Evolutionary conservation across 495 filamentous ascomycete species (phyloP).

Genomic region (Penicillium ucsense): DNA sequence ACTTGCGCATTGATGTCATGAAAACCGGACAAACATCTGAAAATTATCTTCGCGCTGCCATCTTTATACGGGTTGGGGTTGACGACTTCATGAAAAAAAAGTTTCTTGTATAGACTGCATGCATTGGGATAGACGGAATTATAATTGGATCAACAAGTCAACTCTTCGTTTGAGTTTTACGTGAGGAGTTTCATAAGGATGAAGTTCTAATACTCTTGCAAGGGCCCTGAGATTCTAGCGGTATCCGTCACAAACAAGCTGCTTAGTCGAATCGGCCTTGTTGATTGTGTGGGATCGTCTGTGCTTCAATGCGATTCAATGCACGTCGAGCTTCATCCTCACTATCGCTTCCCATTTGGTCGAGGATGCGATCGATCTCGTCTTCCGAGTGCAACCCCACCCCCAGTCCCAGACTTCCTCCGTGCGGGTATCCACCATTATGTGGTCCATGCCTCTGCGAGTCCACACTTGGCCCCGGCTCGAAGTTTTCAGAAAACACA

Average conservation of each 20-base stretch:
- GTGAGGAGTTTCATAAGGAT: too few species aligned
- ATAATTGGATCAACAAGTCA: too few species aligned
- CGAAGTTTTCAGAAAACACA: conserved; percentile 9
- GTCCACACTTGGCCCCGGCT: conserved; percentile 6
- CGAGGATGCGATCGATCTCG: conserved; percentile 43
- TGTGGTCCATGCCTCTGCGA: conserved; percentile 14
- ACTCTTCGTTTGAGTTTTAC: too few species aligned
- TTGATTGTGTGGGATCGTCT: background rate
- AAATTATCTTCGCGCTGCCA: too few species aligned
- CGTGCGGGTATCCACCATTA: conserved; percentile 1
- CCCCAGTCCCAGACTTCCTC: conserved; percentile 16
- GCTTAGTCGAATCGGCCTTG: too few species aligned
- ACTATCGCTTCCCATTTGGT: conserved; percentile 42
- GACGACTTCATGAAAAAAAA: background rate
- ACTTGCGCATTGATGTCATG: conserved; percentile 17
- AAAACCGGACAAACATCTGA: background rate
- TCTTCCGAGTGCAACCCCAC: conserved; percentile 33
- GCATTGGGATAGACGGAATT: background rate
- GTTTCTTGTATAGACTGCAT: conserved; percentile 1
- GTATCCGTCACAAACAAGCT: too few species aligned
- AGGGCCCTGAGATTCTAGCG: too few species aligned
- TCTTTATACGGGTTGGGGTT: too few species aligned
- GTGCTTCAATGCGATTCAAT: conserved; percentile 8
- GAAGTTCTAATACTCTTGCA: too few species aligned
- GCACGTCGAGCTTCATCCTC: conserved; percentile 24